phyloP scores from a whole-genome alignment of 1,284 basidiomycete species.

The Melampsora americana region DNA sequence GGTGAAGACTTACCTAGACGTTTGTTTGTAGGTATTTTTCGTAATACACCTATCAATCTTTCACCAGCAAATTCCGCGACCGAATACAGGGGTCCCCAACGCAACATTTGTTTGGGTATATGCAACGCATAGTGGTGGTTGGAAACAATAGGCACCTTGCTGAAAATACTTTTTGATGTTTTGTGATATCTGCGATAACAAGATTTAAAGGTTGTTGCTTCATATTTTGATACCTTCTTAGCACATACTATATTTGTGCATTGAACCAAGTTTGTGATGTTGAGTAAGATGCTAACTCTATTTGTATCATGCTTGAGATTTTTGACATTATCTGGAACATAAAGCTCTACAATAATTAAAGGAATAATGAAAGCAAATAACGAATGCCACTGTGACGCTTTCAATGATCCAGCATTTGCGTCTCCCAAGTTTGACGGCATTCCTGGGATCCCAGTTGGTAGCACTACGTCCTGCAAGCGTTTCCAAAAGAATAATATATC shows the following conservation, averaged over 20 bases:
- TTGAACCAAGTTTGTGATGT: conserved; percentile 8
- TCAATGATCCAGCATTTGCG: conserved; percentile 13
- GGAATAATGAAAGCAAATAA: conserved; percentile 7
- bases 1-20: conserved; percentile 6
- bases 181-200: not conserved
- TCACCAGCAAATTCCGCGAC: conserved; percentile 28
- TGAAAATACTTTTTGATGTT: conserved; percentile 3
- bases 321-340: not conserved
- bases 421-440: conserved; percentile 17
- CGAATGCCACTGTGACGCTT: conserved; percentile 27
- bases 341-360: conserved; percentile 12
- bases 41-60: conserved; percentile 26
- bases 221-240: not conserved
- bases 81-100: conserved; percentile 19
- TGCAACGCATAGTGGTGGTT: conserved; percentile 33
- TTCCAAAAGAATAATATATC: not conserved
- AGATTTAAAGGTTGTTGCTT: not conserved
- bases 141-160: not conserved
- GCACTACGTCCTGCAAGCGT: not conserved
- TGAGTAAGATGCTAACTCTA: not conserved
- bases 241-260: conserved; percentile 6
- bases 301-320: not conserved
- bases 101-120: conserved; percentile 21
- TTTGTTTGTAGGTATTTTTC: conserved; percentile 22
- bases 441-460: conserved; percentile 14